phyloP scores from a whole-genome alignment of 176 grass and related monocot species.

The Oryza brachyantha region DNA sequence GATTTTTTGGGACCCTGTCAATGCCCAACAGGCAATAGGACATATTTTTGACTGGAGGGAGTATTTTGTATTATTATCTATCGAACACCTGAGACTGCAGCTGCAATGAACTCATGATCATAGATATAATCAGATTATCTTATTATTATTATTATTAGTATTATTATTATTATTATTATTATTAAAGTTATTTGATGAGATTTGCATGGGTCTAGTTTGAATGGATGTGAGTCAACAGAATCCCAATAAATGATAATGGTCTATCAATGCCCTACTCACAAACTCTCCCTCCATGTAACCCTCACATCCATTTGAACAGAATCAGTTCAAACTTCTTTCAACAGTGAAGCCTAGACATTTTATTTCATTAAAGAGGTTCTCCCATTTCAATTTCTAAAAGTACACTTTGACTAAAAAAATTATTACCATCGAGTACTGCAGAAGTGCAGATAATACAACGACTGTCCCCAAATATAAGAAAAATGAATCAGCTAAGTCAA shows the following conservation, averaged over 20 bases:
- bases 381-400: constrained; percentile 1
- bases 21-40: neutral
- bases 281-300: constrained; percentile 7
- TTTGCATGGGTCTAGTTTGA: neutral
- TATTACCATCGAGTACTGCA: neutral
- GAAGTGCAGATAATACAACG: neutral
- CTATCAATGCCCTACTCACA: neutral
- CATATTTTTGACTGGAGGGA: neutral
- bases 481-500: constrained; percentile 17
- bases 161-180: neutral
- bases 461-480: neutral
- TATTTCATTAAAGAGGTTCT: constrained; percentile 16
- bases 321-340: constrained; percentile 18
- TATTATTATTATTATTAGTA: neutral
- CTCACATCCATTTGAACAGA: neutral
- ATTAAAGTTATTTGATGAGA: neutral
- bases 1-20: neutral
- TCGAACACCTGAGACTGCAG: neutral
- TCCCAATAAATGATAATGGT: constrained; percentile 1
- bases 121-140: neutral
- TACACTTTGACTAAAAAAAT: neutral
- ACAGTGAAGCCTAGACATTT: neutral
- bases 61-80: neutral
- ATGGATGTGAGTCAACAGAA: neutral
- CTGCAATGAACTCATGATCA: neutral